Base-by-base conservation (phyloP, 805 yeast species). In the Jamesozyma gamospora region DNA sequence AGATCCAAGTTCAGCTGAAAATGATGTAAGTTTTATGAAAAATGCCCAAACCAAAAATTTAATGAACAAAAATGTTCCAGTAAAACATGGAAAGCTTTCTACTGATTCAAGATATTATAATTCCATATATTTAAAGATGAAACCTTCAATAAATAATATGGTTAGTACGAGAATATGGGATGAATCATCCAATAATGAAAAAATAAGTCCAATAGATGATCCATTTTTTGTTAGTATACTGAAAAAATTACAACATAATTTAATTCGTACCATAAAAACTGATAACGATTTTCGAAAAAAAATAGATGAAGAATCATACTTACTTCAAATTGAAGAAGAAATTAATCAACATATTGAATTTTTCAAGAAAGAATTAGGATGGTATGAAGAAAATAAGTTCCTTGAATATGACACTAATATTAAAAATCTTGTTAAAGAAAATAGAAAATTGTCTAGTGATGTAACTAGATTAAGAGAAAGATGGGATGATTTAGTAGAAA, bases 401-500 rank as follows among this genome's bases (percentile, higher is more conserved):
- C 51, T 48, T 31, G 69, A 66, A 24, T 60, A 55, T 37, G 70
- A 67, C 16, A 28, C 41, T 5, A 64, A 58, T 38, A 40, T 68
- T n/a, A 70, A 67, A 17, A 46, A 51, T 9, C 40, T 67, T 13
- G 41, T 51, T 26, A 61, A 60, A 36, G 74, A 69, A 34, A 69
- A 67, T 44, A 62, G 57, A 34, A 70, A 70, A 35, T 56, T 77
- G 40, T 72, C 71, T 36, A 64, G 64, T 34, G 77, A 79, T 47
- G 69, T 67, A 4, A 63, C 65, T 2, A 70, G 71, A 41, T 55
- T 78, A 39, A 75, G 73, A 44, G 73, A 73, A 42, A 58, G 83
- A 28, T 80, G 86, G 86, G 76, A 79, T 48, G 74, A 70, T 17
- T 57, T 79, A 24, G 79, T 78, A 16, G 79, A 78, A 51, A 74